Conservation (phyloP, 2,329 filamentous ascomycete genomes). For the Cladosporium cucumerinum region DNA sequence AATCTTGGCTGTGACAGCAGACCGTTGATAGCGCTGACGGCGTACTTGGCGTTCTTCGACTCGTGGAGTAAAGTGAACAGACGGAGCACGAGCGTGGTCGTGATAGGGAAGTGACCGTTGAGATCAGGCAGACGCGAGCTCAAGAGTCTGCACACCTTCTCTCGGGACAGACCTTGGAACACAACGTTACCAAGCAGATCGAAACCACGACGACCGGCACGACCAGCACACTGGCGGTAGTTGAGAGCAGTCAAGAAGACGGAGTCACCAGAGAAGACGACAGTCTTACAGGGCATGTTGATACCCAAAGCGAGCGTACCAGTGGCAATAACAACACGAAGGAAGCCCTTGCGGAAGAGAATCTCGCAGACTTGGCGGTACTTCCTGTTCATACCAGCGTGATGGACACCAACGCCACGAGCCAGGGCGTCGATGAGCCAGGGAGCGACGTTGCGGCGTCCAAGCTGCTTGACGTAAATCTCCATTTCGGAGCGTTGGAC, state of each 20-base stretch:
- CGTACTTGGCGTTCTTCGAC: slow-evolving; percentile 61
- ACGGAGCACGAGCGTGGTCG: slow-evolving; percentile 67
- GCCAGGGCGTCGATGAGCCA: slow-evolving; percentile 59
- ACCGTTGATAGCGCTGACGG: slow-evolving; percentile 60
- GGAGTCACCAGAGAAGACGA: slow-evolving; percentile 72
- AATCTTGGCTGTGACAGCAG: slow-evolving; percentile 67
- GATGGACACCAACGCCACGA: slow-evolving; percentile 72
- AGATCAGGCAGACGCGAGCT: slow-evolving; percentile 71
- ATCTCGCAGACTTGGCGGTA: slow-evolving; percentile 74
- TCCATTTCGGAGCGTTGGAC: slow-evolving; percentile 58
- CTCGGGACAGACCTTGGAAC: slow-evolving; percentile 62
- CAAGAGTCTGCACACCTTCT: slow-evolving; percentile 65
- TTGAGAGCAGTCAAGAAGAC: slow-evolving; percentile 71
- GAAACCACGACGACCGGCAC: slow-evolving; percentile 76
- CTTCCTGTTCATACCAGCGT: slow-evolving; percentile 73
- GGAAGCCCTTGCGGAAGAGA: slow-evolving; percentile 68
- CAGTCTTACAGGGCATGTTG: slow-evolving; percentile 81
- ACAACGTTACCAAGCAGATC: slow-evolving; percentile 78
- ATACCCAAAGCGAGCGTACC: slow-evolving; percentile 74
- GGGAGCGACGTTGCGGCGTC: slow-evolving; percentile 48
- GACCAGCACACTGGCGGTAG: slow-evolving; percentile 72
- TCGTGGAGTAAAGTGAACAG: slow-evolving; percentile 65
- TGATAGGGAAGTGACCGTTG: slow-evolving; percentile 74
- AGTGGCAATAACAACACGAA: slow-evolving; percentile 70
- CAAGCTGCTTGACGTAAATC: slow-evolving; percentile 51